Evolutionary conservation across 1,139 yeast genomes (phyloP), one percentile per base, ranked within the genome.

Genomic region (Yamadazyma siamensis): DNA sequence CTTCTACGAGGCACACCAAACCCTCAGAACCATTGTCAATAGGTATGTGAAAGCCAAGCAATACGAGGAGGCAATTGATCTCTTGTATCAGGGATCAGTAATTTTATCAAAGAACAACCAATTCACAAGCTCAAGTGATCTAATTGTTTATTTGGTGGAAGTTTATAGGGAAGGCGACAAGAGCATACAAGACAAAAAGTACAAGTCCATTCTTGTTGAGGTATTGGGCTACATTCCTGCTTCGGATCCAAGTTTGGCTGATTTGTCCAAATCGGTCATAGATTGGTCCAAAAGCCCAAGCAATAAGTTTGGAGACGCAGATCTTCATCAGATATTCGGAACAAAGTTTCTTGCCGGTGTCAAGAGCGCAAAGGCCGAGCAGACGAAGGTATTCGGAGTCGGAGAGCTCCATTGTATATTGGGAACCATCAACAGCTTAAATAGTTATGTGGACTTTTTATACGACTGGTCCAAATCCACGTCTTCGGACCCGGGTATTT

Each of bases 1-100:
- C 32, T 87, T 71, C 59, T 89, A 89, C 52, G 98, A 91, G 53
- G 97, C 97, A 0, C 96, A 89, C 52, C 97, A 89, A 56, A 89
- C 95, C 0, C 70, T 89, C 31, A 67, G 96, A 48, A 87, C 96
- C 6, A 82, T 89, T 35, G 87, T 85, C 27, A 87, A 88, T 43
- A 68, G 98, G 50, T 82, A 85, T 49, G 80, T 84, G 27, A 77
- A 86, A 41, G 56, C 80, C 20, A 75, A 77, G 40, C 77, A 82
- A 40, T 85, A 72, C 52, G 56, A 59, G 4, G 81, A 81, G 25
- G 95, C 96, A 8, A 68, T 77, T 32, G 88, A 84, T 33, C 61
- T 88, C 35, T 66, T 89, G 24, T 75, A 75, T 46, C 78, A 79
- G 45, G 88, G 91, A 25, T 72, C 94, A 0, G 63, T 75, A 36